Conservation (phyloP, 2,329 filamentous ascomycete genomes). For the Exophiala bonariae region DNA sequence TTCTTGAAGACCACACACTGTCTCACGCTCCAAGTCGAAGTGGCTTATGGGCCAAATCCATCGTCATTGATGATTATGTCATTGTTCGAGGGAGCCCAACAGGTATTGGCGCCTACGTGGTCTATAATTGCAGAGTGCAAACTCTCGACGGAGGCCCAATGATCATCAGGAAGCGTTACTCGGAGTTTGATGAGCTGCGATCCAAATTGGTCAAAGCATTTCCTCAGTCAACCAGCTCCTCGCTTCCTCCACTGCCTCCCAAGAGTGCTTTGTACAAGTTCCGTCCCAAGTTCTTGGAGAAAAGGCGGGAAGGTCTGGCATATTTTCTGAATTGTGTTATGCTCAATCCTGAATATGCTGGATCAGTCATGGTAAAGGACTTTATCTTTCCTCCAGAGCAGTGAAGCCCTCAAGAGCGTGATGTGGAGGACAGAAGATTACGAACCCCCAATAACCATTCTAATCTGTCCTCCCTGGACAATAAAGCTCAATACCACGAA, state of each 20-base stretch:
- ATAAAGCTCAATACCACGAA: no score
- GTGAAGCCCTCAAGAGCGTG: not conserved
- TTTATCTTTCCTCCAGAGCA: conserved; percentile 65
- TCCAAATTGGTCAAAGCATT: conserved; percentile 74
- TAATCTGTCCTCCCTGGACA: no score
- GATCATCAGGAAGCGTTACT: conserved; percentile 69
- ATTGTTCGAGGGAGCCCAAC: conserved; percentile 53
- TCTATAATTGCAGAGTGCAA: conserved; percentile 88
- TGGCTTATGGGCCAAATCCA: conserved; percentile 62
- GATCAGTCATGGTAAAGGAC: conserved; percentile 85
- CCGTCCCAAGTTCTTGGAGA: conserved; percentile 79
- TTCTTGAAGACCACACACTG: conserved; percentile 64
- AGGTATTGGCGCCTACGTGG: conserved; percentile 82
- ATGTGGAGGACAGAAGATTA: no score
- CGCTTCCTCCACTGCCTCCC: conserved; percentile 79
- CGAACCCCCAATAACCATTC: no score
- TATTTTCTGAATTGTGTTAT: conserved; percentile 95
- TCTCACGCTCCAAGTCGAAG: conserved; percentile 53
- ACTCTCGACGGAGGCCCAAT: conserved; percentile 69
- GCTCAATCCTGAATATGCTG: conserved; percentile 89
- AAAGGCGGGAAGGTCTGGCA: conserved; percentile 75
- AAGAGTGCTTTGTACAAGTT: conserved; percentile 86
- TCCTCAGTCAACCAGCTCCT: conserved; percentile 68
- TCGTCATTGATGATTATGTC: conserved; percentile 62
- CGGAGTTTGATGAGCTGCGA: conserved; percentile 86